These are phyloP conservation scores for Podospora conica DNA, from an alignment of 495 filamentous ascomycete genomes.

Conservation along the genomic window DNA sequence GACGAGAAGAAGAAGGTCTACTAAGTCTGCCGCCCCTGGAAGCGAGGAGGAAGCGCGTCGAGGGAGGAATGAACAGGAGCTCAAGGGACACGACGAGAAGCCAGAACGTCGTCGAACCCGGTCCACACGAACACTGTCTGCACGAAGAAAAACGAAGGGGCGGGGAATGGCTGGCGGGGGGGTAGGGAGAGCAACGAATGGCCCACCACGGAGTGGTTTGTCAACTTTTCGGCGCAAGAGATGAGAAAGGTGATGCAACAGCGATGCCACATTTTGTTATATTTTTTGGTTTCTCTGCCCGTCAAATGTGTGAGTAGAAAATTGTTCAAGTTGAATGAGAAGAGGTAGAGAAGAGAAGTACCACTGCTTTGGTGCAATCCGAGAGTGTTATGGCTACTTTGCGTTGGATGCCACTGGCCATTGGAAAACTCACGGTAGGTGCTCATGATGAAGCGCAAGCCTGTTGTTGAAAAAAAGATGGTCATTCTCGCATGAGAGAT, in stretches of 20 bases:
- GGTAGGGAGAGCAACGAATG: not conserved
- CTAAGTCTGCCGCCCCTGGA: conserved; percentile 39
- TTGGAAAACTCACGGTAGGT: not conserved
- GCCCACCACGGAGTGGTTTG: not conserved
- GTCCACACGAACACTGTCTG: not conserved
- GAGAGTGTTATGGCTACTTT: not conserved
- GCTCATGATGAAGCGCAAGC: not conserved
- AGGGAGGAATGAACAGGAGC: not conserved
- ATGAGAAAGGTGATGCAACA: not conserved
- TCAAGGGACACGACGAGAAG: not conserved
- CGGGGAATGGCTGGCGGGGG: too few relatives aligned
- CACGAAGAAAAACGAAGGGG: not conserved
- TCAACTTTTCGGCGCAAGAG: not conserved
- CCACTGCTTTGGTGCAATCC: too few relatives aligned
- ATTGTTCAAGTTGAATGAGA: not conserved
- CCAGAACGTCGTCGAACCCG: not conserved
- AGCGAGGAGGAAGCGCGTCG: not conserved
- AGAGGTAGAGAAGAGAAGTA: too few relatives aligned
- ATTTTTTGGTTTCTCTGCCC: not conserved
- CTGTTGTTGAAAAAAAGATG: not conserved
- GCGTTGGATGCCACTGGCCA: not conserved
- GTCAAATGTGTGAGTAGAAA: not conserved
- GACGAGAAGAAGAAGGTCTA: conserved; percentile 99
- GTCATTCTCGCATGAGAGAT: not conserved
- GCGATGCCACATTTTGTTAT: not conserved